Evolutionary conservation across 305 asterid genomes (phyloP).

Genomic region (Fraxinus xanthoxyloides): DNA sequence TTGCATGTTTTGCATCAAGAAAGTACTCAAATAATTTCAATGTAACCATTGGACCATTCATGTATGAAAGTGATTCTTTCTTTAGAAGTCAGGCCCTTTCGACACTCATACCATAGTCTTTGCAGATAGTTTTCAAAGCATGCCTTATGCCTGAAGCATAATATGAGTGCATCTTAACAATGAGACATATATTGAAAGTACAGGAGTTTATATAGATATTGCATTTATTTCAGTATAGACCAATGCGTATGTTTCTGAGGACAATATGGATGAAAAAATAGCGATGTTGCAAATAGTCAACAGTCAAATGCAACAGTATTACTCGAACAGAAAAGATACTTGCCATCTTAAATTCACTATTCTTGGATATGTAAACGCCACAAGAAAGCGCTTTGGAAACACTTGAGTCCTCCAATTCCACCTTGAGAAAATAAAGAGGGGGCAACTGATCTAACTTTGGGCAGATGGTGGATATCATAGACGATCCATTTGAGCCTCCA

Average conservation of each 20-base stretch:
- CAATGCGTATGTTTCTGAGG: neutral
- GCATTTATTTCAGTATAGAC: neutral
- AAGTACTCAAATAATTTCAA: neutral
- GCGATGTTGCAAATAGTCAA: constrained; percentile 4
- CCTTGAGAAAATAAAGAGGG: constrained; percentile 56
- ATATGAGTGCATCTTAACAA: neutral
- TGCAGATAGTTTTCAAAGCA: constrained; percentile 12
- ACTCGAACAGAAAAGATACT: constrained; percentile 1
- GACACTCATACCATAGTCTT: constrained; percentile 7
- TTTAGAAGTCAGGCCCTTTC: neutral
- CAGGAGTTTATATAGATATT: constrained; percentile 1
- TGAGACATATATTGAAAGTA: neutral
- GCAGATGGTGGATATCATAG: constrained; percentile 49
- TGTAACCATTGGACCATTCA: neutral
- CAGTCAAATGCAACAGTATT: constrained; percentile 18
- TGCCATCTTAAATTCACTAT: constrained; percentile 32
- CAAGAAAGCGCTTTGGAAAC: constrained; percentile 46
- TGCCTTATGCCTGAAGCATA: constrained; percentile 6
- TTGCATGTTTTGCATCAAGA: constrained; percentile 3
- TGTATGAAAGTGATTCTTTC: neutral
- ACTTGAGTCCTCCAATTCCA: constrained; percentile 50
- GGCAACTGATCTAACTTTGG: constrained; percentile 35
- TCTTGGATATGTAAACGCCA: constrained; percentile 42
- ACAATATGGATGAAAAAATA: neutral
- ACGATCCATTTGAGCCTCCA: constrained; percentile 56